Conservation (phyloP, 352 stramenopile species). For the Phytopythium oedochilum region DNA sequence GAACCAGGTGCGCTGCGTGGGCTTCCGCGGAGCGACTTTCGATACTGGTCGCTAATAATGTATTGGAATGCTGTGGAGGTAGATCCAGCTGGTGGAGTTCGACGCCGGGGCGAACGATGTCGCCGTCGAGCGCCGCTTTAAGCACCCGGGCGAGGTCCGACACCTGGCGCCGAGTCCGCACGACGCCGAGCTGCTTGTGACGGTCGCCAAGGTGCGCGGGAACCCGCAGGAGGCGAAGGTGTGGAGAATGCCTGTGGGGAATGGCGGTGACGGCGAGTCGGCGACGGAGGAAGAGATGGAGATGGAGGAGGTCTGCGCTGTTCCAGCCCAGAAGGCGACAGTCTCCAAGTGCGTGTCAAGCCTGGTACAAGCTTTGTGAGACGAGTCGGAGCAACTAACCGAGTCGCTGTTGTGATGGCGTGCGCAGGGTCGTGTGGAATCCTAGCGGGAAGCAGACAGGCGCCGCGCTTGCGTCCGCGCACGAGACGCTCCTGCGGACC, state of each 20-base stretch:
- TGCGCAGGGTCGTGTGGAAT: constrained; percentile 41
- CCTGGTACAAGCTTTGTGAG: neutral
- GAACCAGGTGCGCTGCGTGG: constrained; percentile 54
- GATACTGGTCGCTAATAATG: constrained; percentile 1
- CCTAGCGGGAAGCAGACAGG: constrained; percentile 12
- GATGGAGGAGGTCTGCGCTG: constrained; percentile 24
- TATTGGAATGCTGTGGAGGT: neutral
- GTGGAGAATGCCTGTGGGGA: constrained; percentile 34
- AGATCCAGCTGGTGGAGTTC: constrained; percentile 67
- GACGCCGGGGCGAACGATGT: constrained; percentile 33
- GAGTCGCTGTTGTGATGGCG: neutral
- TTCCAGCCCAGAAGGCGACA: constrained; percentile 38
- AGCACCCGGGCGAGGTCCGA: constrained; percentile 40
- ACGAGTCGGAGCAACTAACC: neutral
- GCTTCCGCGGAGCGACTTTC: no score
- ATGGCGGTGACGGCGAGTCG: constrained; percentile 5
- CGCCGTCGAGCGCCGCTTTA: constrained; percentile 30
- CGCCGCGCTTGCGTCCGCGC: constrained; percentile 27
- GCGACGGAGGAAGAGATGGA: constrained; percentile 25
- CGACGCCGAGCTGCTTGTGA: constrained; percentile 44
- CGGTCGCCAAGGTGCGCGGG: constrained; percentile 38
- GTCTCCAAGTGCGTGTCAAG: constrained; percentile 30
- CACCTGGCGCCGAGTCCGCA: constrained; percentile 47
- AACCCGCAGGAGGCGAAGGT: constrained; percentile 33
- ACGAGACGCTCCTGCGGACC: constrained; percentile 42